Evolutionary conservation across 805 yeast genomes (phyloP).

Genomic region (Kodamaea leandrae): DNA sequence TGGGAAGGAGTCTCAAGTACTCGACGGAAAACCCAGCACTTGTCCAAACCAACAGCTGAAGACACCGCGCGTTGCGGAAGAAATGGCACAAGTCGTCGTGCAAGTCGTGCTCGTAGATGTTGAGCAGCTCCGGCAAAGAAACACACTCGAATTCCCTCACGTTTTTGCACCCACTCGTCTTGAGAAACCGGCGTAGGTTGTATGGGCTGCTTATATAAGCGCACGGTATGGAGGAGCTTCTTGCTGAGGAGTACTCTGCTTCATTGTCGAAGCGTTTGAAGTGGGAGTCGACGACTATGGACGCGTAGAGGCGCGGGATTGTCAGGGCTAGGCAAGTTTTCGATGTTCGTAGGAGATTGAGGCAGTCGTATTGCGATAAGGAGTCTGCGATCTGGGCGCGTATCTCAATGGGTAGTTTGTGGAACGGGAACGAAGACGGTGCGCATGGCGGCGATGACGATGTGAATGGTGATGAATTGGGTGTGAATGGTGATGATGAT

Average conservation of each 20-base stretch:
- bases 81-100: constrained; percentile 23
- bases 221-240: constrained; percentile 15
- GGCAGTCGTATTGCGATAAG: constrained; percentile 38
- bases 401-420: neutral
- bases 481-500: too few species aligned
- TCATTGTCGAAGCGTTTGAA: constrained; percentile 33
- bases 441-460: neutral
- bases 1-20: constrained; percentile 30
- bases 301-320: constrained; percentile 36
- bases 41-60: constrained; percentile 33
- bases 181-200: constrained; percentile 38
- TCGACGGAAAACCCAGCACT: constrained; percentile 29
- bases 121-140: constrained; percentile 42
- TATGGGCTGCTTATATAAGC: constrained; percentile 38
- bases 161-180: constrained; percentile 5
- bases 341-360: constrained; percentile 29
- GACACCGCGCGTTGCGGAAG: constrained; percentile 22
- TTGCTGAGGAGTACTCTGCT: constrained; percentile 16
- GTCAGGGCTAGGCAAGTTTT: constrained; percentile 29
- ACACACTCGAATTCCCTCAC: constrained; percentile 31
- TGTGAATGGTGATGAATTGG: too few species aligned
- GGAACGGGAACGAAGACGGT: neutral
- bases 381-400: neutral
- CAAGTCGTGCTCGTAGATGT: constrained; percentile 32
- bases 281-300: constrained; percentile 37